phyloP scores from a whole-genome alignment of 257 asterid genomes.

The Sherardia arvensis region DNA sequence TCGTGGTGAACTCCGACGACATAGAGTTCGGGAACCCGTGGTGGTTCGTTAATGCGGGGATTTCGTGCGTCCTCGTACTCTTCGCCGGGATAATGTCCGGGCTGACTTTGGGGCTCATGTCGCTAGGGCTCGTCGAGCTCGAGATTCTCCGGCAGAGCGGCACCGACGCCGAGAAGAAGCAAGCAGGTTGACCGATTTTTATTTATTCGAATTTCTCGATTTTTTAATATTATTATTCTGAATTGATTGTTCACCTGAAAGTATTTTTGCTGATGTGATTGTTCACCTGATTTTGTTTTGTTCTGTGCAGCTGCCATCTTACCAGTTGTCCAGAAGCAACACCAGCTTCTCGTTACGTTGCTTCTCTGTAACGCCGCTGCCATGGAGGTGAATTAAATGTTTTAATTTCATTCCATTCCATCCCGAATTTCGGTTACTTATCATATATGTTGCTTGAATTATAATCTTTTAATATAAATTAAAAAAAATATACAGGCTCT shows the following conservation, averaged over 20 bases:
- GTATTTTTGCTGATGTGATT: neutral
- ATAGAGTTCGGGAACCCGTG: constrained; percentile 73
- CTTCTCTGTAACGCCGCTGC: constrained; percentile 90
- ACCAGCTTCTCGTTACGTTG: constrained; percentile 93
- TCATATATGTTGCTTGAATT: neutral
- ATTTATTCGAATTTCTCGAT: neutral
- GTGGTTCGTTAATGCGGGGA: constrained; percentile 92
- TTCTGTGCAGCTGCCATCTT: constrained; percentile 50
- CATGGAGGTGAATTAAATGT: constrained; percentile 62
- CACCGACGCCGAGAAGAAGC: constrained; percentile 59
- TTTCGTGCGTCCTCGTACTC: constrained; percentile 80
- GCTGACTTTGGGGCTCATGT: constrained; percentile 86
- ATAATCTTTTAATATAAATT: neutral
- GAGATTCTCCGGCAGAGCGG: constrained; percentile 89
- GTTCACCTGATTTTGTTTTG: neutral
- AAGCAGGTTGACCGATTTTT: constrained; percentile 41
- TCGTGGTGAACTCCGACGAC: constrained; percentile 53
- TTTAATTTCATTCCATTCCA: neutral
- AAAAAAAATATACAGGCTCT: constrained; percentile 82
- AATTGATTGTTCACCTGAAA: neutral
- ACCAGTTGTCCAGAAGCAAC: constrained; percentile 97
- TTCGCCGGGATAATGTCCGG: constrained; percentile 99
- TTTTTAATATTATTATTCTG: neutral
- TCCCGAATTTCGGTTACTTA: neutral
- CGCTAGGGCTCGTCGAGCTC: constrained; percentile 86